Base-by-base conservation (phyloP, 768 basidiomycete genomes). In the Trametopsis cervina region DNA sequence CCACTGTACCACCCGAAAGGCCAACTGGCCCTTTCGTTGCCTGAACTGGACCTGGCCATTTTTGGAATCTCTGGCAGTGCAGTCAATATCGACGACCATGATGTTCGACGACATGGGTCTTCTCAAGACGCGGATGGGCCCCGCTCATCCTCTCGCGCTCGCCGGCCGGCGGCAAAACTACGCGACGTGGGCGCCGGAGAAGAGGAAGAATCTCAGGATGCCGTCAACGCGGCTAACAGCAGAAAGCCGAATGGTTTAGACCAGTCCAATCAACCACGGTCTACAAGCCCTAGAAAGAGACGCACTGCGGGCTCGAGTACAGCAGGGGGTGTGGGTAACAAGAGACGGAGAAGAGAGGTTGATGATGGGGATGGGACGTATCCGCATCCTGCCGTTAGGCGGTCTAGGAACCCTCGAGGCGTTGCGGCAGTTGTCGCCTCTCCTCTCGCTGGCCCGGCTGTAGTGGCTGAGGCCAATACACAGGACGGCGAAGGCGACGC, bases 1-100 rank as follows among this genome's bases (percentile, higher is more conserved):
- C 81, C 84, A 18, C 63, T 86, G 39, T 85, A 85, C 57, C 84
- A 85, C 58, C 84, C 84, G 22, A 65, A 78, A 25, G 83, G 82
- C 2, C 61, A 63, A 9, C 69, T 85, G 33, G 83, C 83, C 33
- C 70, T 77, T 57, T 84, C 83, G 5, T 72, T 83, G 46, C 82
- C 82, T 3, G 76, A 76, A 47, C 72, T 85, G 41, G 77, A 83
- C 59, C 76, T 82, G 6, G 63, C 69, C 15, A 57, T 63, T 25
- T 75, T 80, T 58, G 83, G 83, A 45, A 69, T 83, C 44, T 76
- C 78, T 39, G 15, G 29, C 29, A 65, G 69, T 43, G 72, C 71
- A 29, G 53, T 61, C 42, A 57, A 58, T 21, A 52, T 72, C 54
- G 67, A 69, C 45, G 60, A 60, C 48, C 11, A 52, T 17, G 57